A percentile compares a stretch with the other conserved stretches of the same genome.
Conservation (phyloP, 1,284 basidiomycete genomes). For the Neolentinus lepideus region DNA sequence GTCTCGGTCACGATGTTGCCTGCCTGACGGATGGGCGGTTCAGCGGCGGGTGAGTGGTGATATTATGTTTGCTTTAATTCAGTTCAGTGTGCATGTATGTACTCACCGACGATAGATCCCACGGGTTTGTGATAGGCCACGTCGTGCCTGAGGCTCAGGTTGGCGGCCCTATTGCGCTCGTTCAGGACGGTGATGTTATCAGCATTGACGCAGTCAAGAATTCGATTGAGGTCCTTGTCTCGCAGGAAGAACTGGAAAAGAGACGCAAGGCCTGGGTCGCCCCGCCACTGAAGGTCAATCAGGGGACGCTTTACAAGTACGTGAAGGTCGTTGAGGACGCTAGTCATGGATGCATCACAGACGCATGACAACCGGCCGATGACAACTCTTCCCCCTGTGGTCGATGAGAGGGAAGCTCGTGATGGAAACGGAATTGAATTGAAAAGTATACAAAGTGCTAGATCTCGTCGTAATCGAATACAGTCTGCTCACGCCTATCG, state of each 20-base stretch:
- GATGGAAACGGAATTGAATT: neutral
- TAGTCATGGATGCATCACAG: conserved; percentile 83
- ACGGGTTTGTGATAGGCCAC: conserved; percentile 89
- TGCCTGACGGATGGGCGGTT: conserved; percentile 93
- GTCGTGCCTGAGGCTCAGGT: conserved; percentile 87
- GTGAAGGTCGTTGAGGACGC: conserved; percentile 82
- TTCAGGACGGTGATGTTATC: conserved; percentile 83
- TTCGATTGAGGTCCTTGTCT: conserved; percentile 68
- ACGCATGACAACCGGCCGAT: conserved; percentile 38
- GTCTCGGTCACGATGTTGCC: conserved; percentile 85
- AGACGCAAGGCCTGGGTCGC: conserved; percentile 70
- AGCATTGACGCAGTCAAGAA: conserved; percentile 83
- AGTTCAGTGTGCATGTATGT: neutral
- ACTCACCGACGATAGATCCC: conserved; percentile 44
- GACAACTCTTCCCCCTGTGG: neutral
- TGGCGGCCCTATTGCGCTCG: conserved; percentile 87
- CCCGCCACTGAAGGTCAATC: conserved; percentile 77
- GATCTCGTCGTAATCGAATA: neutral
- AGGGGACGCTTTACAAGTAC: conserved; percentile 88
- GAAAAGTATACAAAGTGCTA: neutral
- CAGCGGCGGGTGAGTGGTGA: conserved; percentile 71
- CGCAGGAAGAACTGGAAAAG: conserved; percentile 62
- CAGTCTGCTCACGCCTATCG: neutral
- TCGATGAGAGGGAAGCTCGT: neutral
- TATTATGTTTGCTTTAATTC: neutral